Conservation (phyloP, 2,329 filamentous ascomycete species). For the Penicillium sp. region DNA sequence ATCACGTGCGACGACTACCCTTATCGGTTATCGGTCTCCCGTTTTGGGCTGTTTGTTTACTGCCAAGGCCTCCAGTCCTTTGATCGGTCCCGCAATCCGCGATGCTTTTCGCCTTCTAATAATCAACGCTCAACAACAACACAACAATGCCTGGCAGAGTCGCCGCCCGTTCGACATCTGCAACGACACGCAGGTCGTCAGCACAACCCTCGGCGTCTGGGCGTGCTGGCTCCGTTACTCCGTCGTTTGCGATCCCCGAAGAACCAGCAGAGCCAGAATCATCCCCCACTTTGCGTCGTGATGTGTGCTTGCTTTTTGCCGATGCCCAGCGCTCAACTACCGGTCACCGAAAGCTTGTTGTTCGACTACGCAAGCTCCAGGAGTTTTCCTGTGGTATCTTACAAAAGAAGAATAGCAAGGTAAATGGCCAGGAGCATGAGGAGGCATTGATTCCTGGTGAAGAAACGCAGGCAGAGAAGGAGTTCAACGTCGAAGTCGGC, state of each 20-base stretch:
- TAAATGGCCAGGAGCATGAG: constrained; percentile 53
- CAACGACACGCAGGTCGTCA: constrained; percentile 40
- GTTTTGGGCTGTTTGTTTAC: constrained; percentile 43
- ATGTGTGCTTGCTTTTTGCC: constrained; percentile 69
- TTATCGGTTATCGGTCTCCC: constrained; percentile 24
- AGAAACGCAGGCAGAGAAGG: constrained; percentile 73
- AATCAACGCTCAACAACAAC: constrained; percentile 18
- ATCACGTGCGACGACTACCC: constrained; percentile 18
- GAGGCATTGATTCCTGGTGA: constrained; percentile 46
- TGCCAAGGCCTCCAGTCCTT: constrained; percentile 21
- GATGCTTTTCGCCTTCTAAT: constrained; percentile 19
- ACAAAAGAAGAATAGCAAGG: constrained; percentile 35
- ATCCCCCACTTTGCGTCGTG: constrained; percentile 62
- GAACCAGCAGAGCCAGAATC: constrained; percentile 51
- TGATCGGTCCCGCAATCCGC: constrained; percentile 18
- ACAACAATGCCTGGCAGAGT: constrained; percentile 41
- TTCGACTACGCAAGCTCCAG: constrained; percentile 85
- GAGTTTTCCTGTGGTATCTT: constrained; percentile 70
- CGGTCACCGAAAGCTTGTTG: constrained; percentile 82
- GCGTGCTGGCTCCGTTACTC: constrained; percentile 64
- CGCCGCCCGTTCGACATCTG: constrained; percentile 38
- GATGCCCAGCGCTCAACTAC: constrained; percentile 88
- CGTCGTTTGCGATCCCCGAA: constrained; percentile 55
- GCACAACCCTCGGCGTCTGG: constrained; percentile 74
- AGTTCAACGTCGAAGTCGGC: constrained; percentile 83